Percentiles rank a stretch among this genome's conserved stretches.
phyloP scores from a whole-genome alignment of 805 yeast species.

The Torulaspora maleeae region DNA sequence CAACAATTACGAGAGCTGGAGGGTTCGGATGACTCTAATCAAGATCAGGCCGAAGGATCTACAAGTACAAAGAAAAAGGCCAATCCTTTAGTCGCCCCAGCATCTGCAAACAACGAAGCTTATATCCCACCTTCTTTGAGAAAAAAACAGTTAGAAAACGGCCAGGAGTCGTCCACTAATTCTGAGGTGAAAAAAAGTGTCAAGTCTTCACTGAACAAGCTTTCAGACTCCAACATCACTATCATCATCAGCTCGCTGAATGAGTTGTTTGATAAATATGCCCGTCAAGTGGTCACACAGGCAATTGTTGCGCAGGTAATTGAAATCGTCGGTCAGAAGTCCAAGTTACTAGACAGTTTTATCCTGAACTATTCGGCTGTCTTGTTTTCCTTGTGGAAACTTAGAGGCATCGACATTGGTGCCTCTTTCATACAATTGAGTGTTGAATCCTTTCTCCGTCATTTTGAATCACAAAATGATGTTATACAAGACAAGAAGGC shows the following conservation, averaged over 20 bases:
- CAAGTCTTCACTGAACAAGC: constrained; percentile 79
- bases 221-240: constrained; percentile 81
- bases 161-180: constrained; percentile 42
- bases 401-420: constrained; percentile 85
- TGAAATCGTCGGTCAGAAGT: constrained; percentile 59
- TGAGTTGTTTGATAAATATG: constrained; percentile 54
- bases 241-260: constrained; percentile 67
- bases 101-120: constrained; percentile 35
- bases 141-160: constrained; percentile 41
- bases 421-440: constrained; percentile 76
- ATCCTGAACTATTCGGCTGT: constrained; percentile 75
- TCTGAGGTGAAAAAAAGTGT: constrained; percentile 53
- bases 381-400: constrained; percentile 65
- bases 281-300: constrained; percentile 78
- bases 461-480: constrained; percentile 31
- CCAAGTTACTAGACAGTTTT: constrained; percentile 70
- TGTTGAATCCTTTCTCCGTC: constrained; percentile 62
- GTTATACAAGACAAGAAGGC: constrained; percentile 7
- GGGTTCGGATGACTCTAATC: constrained; percentile 24
- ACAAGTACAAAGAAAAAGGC: constrained; percentile 21
- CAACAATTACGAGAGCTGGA: constrained; percentile 32
- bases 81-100: constrained; percentile 73
- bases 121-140: constrained; percentile 90
- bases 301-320: constrained; percentile 57
- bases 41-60: constrained; percentile 26